Evolutionary conservation across 1,284 basidiomycete genomes (phyloP), one percentile per base, ranked within the genome.

Genomic region (Porogramme epimiltina): DNA sequence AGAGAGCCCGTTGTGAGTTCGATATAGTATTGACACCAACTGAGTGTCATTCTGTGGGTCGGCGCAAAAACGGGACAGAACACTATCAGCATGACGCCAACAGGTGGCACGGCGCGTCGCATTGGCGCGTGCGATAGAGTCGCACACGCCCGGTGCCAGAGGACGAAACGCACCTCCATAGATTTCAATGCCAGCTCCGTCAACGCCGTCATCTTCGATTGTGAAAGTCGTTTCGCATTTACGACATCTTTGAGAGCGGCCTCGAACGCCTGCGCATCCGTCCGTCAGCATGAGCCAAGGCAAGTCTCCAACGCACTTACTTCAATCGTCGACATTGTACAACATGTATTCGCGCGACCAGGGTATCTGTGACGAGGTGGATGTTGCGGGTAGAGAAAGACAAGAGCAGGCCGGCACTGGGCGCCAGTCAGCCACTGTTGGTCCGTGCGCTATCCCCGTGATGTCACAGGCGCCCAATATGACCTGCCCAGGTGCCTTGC

Each of bases 21-120:
- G 87, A 69, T 90, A 94, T 37, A 97, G 78, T 47, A 85, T 80
- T 25, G 92, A 90, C 43, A 96, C 89, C 48, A 96, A 76, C 63
- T 91, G 83, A 6, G 90, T 89, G 71, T 95, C 93, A 59, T 86
- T 72, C 90, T 95, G 28, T 31, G 28, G 28, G 28, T 6, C 28
- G n/a, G 15, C 18, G 3, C 22, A 45, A 13, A 4, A 8, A 24
- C 1, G 22, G 8, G 28, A 11, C 18, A 33, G 28, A 31, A 31
- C 28, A 31, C n/a, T n/a, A n/a, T n/a, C n/a, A n/a, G n/a, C n/a
- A 31, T 31, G 28, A 31, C n/a, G n/a, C n/a, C n/a, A 31, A 31
- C 28, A 6, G 13, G 28, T 31, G 28, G 28, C 28, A 31, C 28
- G 28, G 28, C 28, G 28, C 28, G n/a, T n/a, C n/a, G n/a, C n/a